Base-by-base conservation (phyloP, 2,329 filamentous ascomycete genomes). In the Monosporascus sp. region DNA sequence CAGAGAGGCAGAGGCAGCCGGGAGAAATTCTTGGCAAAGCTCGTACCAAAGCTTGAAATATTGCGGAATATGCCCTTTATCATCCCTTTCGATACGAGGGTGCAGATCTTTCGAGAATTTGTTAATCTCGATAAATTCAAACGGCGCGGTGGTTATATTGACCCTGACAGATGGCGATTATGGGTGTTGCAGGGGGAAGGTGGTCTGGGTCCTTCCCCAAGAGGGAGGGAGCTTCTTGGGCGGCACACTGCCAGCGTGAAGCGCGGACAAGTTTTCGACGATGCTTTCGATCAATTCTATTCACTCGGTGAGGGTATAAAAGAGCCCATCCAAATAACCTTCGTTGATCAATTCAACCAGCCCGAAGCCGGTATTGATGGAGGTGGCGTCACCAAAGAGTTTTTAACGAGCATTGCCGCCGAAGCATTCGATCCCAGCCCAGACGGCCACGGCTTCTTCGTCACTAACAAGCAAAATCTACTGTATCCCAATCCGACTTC, bases 341-440 rank as follows among this genome's bases (percentile, higher is more conserved):
- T 99, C 68, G 86, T 97, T 44, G 94, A 99, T 67, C 82, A 91
- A 55, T 99, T 96, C 61, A 89, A 88, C 56, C 83, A 87, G 1
- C 79, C 84, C 7, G 94, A 99, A 72, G 93, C 93, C 14, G 94
- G 94, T 9, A 97, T 99, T 52, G 94, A 99, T 66, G 94, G 94
- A 0, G 94, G 94, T 8, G 94, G 94, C 57, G 94, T 99, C 8
- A 97, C 93, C 2, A 99, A 99, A 63, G 94, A 99, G 65, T 99
- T 99, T 57, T 77, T 99, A 14, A 96, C 87, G 1, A 94, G 89
- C 57, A 84, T 96, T 48, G 96, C 91, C 1, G 86, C 81, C 20
- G 89, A 97, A 68, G 91, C 91, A 0, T 96, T 97, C 65, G 81
- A 52, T 14, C 64, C 64, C 5, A 56, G 63, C 37, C 55, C 80